Evolutionary conservation across 306 rosid genomes (phyloP).

Genomic region (Glycine soja): DNA sequence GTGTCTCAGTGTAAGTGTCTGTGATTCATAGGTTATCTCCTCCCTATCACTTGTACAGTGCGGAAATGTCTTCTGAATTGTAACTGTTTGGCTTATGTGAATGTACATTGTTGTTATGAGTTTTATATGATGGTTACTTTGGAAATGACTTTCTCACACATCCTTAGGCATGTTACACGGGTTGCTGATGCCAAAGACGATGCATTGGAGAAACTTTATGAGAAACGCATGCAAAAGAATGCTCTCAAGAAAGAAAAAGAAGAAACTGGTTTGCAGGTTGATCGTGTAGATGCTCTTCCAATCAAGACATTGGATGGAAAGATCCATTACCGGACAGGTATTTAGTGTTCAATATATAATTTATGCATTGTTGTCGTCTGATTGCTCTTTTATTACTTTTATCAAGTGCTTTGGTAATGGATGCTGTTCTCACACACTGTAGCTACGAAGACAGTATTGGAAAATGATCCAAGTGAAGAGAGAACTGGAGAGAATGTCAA

Average conservation of each 20-base stretch:
- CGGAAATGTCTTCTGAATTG: constrained; percentile 9
- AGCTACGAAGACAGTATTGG: constrained; percentile 61
- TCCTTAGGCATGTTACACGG: constrained; percentile 83
- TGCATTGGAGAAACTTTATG: constrained; percentile 84
- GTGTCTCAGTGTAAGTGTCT: no score
- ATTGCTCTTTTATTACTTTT: constrained; percentile 7
- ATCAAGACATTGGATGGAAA: constrained; percentile 83
- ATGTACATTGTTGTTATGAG: constrained; percentile 10
- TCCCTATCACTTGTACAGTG: not conserved
- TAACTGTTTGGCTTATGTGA: not conserved
- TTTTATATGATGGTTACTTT: constrained; percentile 28
- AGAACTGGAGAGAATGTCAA: constrained; percentile 56
- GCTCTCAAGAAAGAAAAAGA: constrained; percentile 67
- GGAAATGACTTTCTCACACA: constrained; percentile 24
- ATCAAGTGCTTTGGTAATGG: constrained; percentile 19
- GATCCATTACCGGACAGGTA: constrained; percentile 73
- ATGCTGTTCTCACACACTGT: constrained; percentile 36
- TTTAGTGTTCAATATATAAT: not conserved
- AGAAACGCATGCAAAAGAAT: constrained; percentile 73
- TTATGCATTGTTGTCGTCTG: constrained; percentile 32
- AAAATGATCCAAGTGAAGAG: constrained; percentile 52
- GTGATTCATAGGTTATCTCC: not conserved
- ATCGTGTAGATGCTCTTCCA: constrained; percentile 91
- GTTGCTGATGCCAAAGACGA: constrained; percentile 94
- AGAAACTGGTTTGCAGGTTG: constrained; percentile 65